Evolutionary conservation across 306 rosid species (phyloP), one percentile per base, ranked within the genome.

Genomic region (Inga leiocalycina): DNA sequence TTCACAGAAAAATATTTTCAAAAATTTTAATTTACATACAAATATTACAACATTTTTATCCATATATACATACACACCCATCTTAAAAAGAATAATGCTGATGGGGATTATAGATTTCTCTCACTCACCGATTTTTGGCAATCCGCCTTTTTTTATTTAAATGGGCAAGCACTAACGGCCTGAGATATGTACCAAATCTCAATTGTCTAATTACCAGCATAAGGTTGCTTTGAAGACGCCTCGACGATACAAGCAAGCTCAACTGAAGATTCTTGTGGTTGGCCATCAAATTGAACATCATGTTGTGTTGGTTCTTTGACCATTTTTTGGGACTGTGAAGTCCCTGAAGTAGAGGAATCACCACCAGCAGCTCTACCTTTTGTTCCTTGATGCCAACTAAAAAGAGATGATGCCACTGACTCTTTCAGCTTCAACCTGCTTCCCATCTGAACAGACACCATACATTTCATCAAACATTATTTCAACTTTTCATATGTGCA

Each of bases 381-480:
- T 8, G 2, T n/a, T 51, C 0, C 49, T 41, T 13, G 4, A 3
- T 8, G 41, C 89, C 87, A 89, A 1, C 0, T 2, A 20, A 0
- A 0, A 0, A 78, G 0, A 24, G 3, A 2, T 27, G n/a, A 10
- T 20, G 3, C 61, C 20, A 52, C 4, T 8, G 0, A 0, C 7
- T 35, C 39, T 2, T 39, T 10, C 35, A 87, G 77, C 88, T 86
- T 86, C 78, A 65, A 80, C 30, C 2, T 30, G 85, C 79, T 84
- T 20, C 92, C 94, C 92, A 91, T 89, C 94, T 91, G 54, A 22
- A 41, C 10, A 39, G 43, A 34, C 10, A 68, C 45, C 30, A 64
- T 27, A 4, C 4, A 59, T 41, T 14, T n/a, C 69, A 49, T 8
- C 10, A 45, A 64, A 64, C 10, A 12, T 34, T 27, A 59, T 22